Evolutionary conservation across 1,284 basidiomycete genomes (phyloP), one percentile per base, ranked within the genome.

Genomic region (Cutaneotrichosporon mucoides): DNA sequence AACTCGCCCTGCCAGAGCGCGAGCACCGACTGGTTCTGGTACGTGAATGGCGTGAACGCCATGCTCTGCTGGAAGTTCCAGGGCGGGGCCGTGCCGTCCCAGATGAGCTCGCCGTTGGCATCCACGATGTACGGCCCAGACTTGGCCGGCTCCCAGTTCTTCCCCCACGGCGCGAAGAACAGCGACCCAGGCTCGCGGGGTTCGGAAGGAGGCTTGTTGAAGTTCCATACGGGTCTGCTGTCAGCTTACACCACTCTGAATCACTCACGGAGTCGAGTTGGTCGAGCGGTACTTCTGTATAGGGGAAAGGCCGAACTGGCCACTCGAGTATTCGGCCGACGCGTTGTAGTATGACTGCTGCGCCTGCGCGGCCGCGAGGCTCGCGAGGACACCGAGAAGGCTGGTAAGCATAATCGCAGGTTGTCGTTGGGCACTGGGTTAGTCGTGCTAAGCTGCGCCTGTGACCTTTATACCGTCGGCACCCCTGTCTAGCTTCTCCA

Each of bases 1-100:
- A 68, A 72, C 24, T 53, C 35, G 6, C 73, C 72, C 5, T 64
- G 63, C 67, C 71, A 75, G 24, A 70, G 53, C 2, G 62, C 63
- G 0, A 75, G 35, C 15, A 73, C 71, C 2, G 55, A 37, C 49
- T 69, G 41, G 15, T 66, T 61, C 37, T 65, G 52, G 56, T 71
- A 69, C 24, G 53, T 66, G n/a, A 57, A 59, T 7, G 54, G 55
- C 11, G 58, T 45, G 53, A 67, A 66, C 9, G 63, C 45, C 60
- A 76, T 66, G 13, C 70, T 66, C 51, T 73, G 59, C 6, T 66
- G 68, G 38, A 56, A 64, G 13, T 67, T 70, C 38, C 57, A 64
- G 5, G 45, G 45, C 15, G 45, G 8, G 37, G 57, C 62, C 1
- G 50, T 53, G 0, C 68, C 73, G 38, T 60, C 53, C 69, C 69